These are phyloP conservation scores for Sarcomyxa edulis DNA, from an alignment of 768 basidiomycete species.

Conservation along the genomic window DNA sequence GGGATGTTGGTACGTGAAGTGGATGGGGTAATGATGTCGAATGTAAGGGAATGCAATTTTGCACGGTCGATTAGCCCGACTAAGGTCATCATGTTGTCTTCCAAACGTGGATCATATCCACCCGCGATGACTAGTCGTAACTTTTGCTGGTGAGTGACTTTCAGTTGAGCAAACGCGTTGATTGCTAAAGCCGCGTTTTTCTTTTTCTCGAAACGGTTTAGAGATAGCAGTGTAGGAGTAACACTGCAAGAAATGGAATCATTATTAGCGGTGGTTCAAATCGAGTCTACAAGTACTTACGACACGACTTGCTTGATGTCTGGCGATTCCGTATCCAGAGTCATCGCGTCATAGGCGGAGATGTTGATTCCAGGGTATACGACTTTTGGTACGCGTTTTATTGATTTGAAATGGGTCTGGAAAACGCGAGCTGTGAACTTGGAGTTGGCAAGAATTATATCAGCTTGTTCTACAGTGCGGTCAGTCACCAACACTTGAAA, in stretches of 20 bases:
- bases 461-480: constrained; percentile 65
- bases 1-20: constrained; percentile 35
- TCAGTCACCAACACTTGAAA: constrained; percentile 7
- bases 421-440: constrained; percentile 85
- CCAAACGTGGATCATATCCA: constrained; percentile 84
- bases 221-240: constrained; percentile 72
- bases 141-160: constrained; percentile 16
- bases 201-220: constrained; percentile 95
- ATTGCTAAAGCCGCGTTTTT: constrained; percentile 87
- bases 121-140: constrained; percentile 80
- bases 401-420: constrained; percentile 64
- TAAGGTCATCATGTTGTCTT: constrained; percentile 78
- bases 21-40: constrained; percentile 47
- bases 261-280: neutral
- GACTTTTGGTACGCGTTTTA: constrained; percentile 59
- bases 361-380: constrained; percentile 96
- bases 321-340: constrained; percentile 35
- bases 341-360: constrained; percentile 56
- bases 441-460: constrained; percentile 89
- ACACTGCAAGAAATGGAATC: constrained; percentile 29
- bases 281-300: constrained; percentile 41
- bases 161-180: constrained; percentile 62
- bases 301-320: constrained; percentile 52
- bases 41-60: constrained; percentile 49
- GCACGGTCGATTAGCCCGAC: constrained; percentile 54